Percentiles rank a stretch among this genome's conserved stretches.
Conservation (phyloP, 768 basidiomycete genomes). For the Pisolithus tinctorius region DNA sequence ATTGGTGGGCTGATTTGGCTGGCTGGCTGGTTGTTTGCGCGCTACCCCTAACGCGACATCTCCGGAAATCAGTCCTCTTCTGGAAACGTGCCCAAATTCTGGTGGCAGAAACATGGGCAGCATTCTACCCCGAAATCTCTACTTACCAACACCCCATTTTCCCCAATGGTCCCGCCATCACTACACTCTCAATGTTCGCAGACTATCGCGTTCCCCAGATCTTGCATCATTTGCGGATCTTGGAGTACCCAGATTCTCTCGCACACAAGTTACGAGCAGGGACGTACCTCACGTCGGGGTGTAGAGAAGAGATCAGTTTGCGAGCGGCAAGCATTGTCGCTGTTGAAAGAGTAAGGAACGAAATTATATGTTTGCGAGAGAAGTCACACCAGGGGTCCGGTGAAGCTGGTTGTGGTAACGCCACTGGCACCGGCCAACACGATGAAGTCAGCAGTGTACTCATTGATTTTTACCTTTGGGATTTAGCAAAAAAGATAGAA, state of each 20-base stretch:
- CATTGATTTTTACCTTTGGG: conserved; percentile 91
- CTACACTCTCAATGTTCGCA: conserved; percentile 85
- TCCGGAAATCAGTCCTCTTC: conserved; percentile 48
- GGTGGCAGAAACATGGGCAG: conserved; percentile 89
- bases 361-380: conserved; percentile 35
- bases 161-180: conserved; percentile 57
- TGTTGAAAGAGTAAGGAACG: conserved; percentile 65
- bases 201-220: conserved; percentile 92
- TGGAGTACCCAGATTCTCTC: conserved; percentile 63
- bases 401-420: conserved; percentile 17
- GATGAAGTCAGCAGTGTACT: conserved; percentile 60
- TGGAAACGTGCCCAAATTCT: conserved; percentile 93
- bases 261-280: conserved; percentile 41
- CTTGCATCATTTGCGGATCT: conserved; percentile 72
- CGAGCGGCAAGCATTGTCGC: conserved; percentile 76
- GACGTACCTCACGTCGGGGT: conserved; percentile 45
- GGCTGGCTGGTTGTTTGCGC: too few relatives aligned
- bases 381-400: not conserved
- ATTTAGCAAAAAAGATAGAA: conserved; percentile 74
- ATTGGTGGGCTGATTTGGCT: too few relatives aligned
- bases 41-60: too few relatives aligned
- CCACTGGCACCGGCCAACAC: conserved; percentile 15
- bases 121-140: conserved; percentile 62
- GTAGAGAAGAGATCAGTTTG: conserved; percentile 67
- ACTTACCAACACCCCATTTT: conserved; percentile 63